Base-by-base conservation (phyloP, 768 basidiomycete genomes). In the Lactifluus subvellereus region DNA sequence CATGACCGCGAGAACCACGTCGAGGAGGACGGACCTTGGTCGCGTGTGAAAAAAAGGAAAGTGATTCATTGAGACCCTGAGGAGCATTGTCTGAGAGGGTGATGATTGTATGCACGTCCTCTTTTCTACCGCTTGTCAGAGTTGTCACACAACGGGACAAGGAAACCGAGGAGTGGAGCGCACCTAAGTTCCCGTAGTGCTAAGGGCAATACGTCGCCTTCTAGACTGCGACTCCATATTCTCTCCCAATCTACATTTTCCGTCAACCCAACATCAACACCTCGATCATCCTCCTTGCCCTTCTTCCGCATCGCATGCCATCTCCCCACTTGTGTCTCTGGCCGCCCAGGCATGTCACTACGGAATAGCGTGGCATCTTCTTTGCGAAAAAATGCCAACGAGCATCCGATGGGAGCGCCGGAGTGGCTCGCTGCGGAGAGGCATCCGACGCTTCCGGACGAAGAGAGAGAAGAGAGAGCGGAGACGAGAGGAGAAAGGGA, bases 321-420 rank as follows among this genome's bases (percentile, higher is more conserved):
- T 51, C 88, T 77, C 33, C 89, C 89, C 13, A 91, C 88, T 68
- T 87, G 85, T 2, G 80, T 72, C 16, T 81, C 75, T n/a, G 75
- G 72, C 52, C 76, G 76, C 11, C 89, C 88, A 1, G 81, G 79
- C 57, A 90, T 80, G 1, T 77, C 78, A 9, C 88, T 89, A n/a
- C 79, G 78, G 68, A 90, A 90, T 1, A 80, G 73, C 1, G 77
- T 73, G 11, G 79, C 80, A 8, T 70, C 56, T 0, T 72, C 62
- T 2, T 76, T 67, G 56, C 83, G 77, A 56, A 87, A 82, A 4
- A 81, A 69, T 0, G 83, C 86, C 8, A 89, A 69, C 27, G 86
- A 83, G 68, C 87, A 88, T 1, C 80, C 74, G 35, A 84, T 71
- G 22, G 72, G 57, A 50, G 54, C 57, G 30, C 66, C 68, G 10